Evolutionary conservation across 208 protist species (phyloP).

Genomic region (Leishmania amazonensis): DNA sequence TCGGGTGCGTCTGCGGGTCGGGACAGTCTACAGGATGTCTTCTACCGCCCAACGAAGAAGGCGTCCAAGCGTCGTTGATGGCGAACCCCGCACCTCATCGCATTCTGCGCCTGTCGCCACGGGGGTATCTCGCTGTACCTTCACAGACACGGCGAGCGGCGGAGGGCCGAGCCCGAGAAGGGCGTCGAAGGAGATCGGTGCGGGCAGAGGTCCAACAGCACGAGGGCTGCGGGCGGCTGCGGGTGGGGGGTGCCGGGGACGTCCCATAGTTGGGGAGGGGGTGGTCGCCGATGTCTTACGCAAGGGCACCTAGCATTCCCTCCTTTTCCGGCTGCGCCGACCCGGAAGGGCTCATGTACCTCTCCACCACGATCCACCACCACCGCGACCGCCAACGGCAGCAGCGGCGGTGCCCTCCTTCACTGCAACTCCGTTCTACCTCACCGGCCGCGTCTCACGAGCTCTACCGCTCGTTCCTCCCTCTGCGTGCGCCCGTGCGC

Average conservation of each 20-base stretch:
- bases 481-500: neutral
- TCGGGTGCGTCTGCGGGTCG: slow-evolving; percentile 10
- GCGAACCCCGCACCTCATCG: neutral
- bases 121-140: neutral
- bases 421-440: neutral
- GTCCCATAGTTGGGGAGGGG: neutral
- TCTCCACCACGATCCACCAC: neutral
- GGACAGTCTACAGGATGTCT: slow-evolving; percentile 67
- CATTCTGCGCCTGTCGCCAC: neutral
- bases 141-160: neutral
- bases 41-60: slow-evolving; percentile 77
- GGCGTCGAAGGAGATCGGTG: neutral
- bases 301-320: neutral
- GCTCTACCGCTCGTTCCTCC: neutral
- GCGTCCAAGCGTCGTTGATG: slow-evolving; percentile 31
- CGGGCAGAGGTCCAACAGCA: neutral
- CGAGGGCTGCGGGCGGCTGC: neutral
- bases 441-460: neutral
- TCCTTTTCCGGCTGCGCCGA: neutral
- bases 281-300: neutral
- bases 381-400: neutral
- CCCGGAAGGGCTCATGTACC: neutral
- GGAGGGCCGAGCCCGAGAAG: neutral
- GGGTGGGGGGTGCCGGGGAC: neutral
- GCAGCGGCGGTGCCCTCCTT: neutral